Base-by-base conservation (phyloP, 2,329 filamentous ascomycete genomes). In the Curvularia sp. region DNA sequence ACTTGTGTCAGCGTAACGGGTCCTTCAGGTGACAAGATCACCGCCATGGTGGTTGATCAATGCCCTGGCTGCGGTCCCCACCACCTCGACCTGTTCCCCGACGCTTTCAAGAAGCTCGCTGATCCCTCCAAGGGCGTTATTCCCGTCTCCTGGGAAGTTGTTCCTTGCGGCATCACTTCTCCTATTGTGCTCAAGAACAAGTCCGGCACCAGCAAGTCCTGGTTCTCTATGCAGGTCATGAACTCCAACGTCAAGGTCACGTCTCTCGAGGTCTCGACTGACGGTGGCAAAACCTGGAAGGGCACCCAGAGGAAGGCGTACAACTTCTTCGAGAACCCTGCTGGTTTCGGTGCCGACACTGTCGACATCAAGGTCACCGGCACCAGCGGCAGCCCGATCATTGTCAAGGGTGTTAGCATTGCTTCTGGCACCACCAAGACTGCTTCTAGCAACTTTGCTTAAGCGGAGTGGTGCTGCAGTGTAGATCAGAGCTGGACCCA, bases 151-250 rank as follows among this genome's bases (percentile, higher is more conserved):
- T 86, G 83, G 82, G 71, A 80, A 34, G 79, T 80, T 59, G 80
- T 84, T 10, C 67, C 80, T 19, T 86, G 84, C 66, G 82, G 80
- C 42, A 83, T 86, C 67, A 78, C 78, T 47, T 74, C 77, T 0
- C 80, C 83, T 1, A 73, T 87, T 9, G 65, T 78, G 45, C 77
- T 86, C 23, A 80, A 82, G 72, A 84, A 84, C 76, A 86, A 86
- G 71, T 77, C 79, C 21, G 82, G 82, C 23, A 80, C 81, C 3
- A 83, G 80, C 4, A 69, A 74, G 28, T 80, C 81, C 72, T 86
- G 83, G 83, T 86, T 86, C 77, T 81, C 80, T 47, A 86, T 87
- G 80, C 87, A 90, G 73, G 86, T 89, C 42, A 80, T 87, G 67
- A 89, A 89, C 74, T 77, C 84, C 67, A 87, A 87, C 71, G 79